A percentile compares a stretch with the other conserved stretches of the same genome.
These are phyloP conservation scores for Ophiosphaerella korrae DNA, from an alignment of 2,329 filamentous ascomycete species.

Conservation along the genomic window DNA sequence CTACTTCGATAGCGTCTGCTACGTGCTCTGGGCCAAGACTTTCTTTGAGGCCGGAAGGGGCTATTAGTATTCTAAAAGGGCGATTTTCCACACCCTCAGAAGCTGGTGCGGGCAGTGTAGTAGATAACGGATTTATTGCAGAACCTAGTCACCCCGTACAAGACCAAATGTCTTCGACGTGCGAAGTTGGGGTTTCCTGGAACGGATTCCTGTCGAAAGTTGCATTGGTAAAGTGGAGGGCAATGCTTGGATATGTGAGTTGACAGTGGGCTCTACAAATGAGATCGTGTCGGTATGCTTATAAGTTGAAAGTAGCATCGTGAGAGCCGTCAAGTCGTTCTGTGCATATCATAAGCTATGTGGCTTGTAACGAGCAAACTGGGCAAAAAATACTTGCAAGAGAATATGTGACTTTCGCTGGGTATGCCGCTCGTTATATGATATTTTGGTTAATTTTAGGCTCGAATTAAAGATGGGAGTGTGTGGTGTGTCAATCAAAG, in stretches of 20 bases:
- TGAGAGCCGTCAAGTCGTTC: conserved; percentile 11
- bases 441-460: too few relatives aligned
- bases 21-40: conserved; percentile 57
- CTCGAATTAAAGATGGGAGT: too few relatives aligned
- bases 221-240: background rate
- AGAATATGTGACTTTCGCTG: too few relatives aligned
- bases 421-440: too few relatives aligned
- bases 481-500: too few relatives aligned
- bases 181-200: conserved; percentile 22
- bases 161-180: conserved; percentile 30
- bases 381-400: too few relatives aligned
- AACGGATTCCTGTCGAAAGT: conserved; percentile 3
- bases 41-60: conserved; percentile 61
- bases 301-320: conserved; percentile 10
- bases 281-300: conserved; percentile 3
- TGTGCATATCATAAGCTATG: background rate
- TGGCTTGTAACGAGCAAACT: too few relatives aligned
- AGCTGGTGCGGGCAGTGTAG: conserved; percentile 25
- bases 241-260: conserved; percentile 2
- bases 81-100: conserved; percentile 26
- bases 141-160: conserved; percentile 22
- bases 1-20: conserved; percentile 57
- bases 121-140: conserved; percentile 12
- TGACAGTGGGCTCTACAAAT: too few relatives aligned
- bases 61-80: conserved; percentile 51